These are phyloP conservation scores for Rhizoctonia solani DNA, from an alignment of 1,284 basidiomycete species.

Conservation along the genomic window DNA sequence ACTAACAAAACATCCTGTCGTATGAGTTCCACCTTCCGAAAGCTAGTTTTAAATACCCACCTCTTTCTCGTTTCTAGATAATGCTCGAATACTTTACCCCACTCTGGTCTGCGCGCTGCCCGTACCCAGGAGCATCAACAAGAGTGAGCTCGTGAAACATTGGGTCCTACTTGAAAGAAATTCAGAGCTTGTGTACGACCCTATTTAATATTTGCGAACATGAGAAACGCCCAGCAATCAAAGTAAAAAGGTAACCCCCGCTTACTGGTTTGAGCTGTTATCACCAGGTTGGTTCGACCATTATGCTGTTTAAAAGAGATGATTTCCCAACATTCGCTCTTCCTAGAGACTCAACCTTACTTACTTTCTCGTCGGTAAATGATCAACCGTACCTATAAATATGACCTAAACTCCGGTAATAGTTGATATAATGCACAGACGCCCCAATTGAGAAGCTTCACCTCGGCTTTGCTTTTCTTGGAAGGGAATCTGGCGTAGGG, in stretches of 20 bases:
- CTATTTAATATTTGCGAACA: slow-evolving; percentile 46
- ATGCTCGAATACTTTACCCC: slow-evolving; percentile 67
- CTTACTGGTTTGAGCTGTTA: slow-evolving; percentile 69
- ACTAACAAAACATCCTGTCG: slow-evolving; percentile 48
- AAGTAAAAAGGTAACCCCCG: slow-evolving; percentile 38
- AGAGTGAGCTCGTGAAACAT: slow-evolving; percentile 62
- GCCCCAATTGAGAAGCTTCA: neutral
- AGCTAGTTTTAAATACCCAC: slow-evolving; percentile 49
- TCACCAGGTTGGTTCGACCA: slow-evolving; percentile 59
- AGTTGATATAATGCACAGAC: neutral
- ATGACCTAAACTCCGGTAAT: neutral
- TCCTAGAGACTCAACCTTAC: slow-evolving; percentile 41
- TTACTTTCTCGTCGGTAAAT: neutral
- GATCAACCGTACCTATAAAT: neutral
- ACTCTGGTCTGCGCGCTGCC: slow-evolving; percentile 67
- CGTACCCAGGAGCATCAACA: slow-evolving; percentile 79
- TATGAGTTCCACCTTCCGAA: slow-evolving; percentile 8
- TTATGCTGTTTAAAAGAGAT: slow-evolving; percentile 66
- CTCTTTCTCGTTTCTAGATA: slow-evolving; percentile 63
- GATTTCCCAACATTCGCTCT: slow-evolving; percentile 74
- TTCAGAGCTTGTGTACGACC: slow-evolving; percentile 70
- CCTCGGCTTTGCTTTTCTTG: slow-evolving; percentile 12
- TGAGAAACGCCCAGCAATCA: neutral
- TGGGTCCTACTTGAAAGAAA: slow-evolving; percentile 65
- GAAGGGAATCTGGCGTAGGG: slow-evolving; percentile 14